A percentile compares a stretch with the other conserved stretches of the same genome.
These are phyloP conservation scores for Thamnidium elegans DNA, from an alignment of 192 early-diverging fungal species.

Conservation along the genomic window DNA sequence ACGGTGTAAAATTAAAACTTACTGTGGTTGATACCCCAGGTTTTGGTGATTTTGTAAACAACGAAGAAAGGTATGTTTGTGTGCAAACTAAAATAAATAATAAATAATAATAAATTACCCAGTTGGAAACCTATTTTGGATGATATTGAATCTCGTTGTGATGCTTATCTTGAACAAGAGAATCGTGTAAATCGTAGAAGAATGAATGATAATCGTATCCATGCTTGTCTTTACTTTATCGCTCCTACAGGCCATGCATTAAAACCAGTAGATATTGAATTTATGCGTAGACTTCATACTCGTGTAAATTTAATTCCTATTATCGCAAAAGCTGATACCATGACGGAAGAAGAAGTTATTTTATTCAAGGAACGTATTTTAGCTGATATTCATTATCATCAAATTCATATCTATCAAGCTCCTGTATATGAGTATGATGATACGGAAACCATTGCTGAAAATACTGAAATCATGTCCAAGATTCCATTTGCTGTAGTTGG, in stretches of 20 bases:
- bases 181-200: conserved; percentile 83
- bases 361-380: conserved; percentile 86
- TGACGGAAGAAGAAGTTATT: conserved; percentile 77
- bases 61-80: conserved; percentile 76
- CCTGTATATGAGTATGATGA: conserved; percentile 82
- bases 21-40: conserved; percentile 98
- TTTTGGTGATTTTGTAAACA: conserved; percentile 98
- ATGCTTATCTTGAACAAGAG: conserved; percentile 91
- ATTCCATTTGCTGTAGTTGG: conserved; percentile 97
- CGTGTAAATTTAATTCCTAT: conserved; percentile 88
- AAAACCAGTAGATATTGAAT: conserved; percentile 90
- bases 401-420: conserved; percentile 86
- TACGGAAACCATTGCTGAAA: conserved; percentile 72
- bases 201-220: conserved; percentile 92
- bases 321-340: conserved; percentile 88
- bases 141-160: conserved; percentile 94
- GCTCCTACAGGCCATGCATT: conserved; percentile 93
- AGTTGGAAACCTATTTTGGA: conserved; percentile 97
- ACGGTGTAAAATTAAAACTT: conserved; percentile 88
- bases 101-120: not conserved
- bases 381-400: conserved; percentile 77
- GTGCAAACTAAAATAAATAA: not conserved
- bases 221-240: conserved; percentile 96
- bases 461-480: conserved; percentile 82
- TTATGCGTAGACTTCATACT: conserved; percentile 89